phyloP scores from a whole-genome alignment of 192 early-diverging fungal genomes.

The Chytriomyces confervae region DNA sequence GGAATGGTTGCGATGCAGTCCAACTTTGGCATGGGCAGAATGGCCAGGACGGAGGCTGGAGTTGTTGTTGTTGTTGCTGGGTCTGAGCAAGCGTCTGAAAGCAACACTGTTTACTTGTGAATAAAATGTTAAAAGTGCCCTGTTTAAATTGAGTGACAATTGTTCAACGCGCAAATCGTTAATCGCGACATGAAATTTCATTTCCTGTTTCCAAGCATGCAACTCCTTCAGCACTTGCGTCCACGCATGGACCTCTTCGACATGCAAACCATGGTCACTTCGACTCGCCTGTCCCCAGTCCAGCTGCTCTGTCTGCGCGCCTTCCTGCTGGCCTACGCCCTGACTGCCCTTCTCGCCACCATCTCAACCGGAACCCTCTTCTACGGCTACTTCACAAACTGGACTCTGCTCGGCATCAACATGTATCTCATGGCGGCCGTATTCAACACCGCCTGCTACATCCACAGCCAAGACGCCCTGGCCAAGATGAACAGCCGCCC shows the following conservation, averaged over 20 bases:
- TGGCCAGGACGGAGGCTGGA: too few relatives aligned
- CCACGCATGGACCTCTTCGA: background rate
- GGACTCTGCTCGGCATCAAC: background rate
- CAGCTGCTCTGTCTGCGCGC: background rate
- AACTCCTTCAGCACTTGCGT: background rate
- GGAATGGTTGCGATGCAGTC: background rate
- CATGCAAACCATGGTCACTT: background rate
- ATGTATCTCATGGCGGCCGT: background rate
- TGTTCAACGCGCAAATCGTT: too few relatives aligned
- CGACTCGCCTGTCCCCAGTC: background rate
- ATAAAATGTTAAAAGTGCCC: too few relatives aligned
- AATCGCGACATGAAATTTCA: too few relatives aligned
- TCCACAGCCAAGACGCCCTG: background rate
- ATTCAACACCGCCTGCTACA: background rate
- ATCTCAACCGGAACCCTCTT: background rate
- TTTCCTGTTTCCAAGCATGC: too few relatives aligned
- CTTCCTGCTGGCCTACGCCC: background rate
- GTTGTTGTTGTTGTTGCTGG: too few relatives aligned
- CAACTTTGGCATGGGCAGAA: background rate
- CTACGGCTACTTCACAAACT: background rate
- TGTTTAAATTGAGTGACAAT: too few relatives aligned
- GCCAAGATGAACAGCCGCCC: slow-evolving; percentile 2
- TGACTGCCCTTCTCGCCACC: background rate
- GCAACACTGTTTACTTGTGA: too few relatives aligned
- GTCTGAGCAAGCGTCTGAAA: too few relatives aligned